Base-by-base conservation (phyloP, 805 yeast genomes). In the Kazachstania africana region DNA sequence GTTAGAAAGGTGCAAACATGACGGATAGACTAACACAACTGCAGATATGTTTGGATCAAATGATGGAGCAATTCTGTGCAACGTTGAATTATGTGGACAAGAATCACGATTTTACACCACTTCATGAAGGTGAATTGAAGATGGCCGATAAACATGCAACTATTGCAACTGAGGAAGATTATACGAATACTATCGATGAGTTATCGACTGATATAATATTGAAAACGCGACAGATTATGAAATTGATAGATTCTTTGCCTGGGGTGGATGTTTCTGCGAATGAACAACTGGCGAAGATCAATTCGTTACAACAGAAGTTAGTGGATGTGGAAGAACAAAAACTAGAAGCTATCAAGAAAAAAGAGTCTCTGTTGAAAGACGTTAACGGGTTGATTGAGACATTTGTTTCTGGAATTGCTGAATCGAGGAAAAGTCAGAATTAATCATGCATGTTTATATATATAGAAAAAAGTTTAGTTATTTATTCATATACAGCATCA, bases 21-120 rank as follows among this genome's bases (percentile, higher is more conserved):
- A 66, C 94, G 0, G 97, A 87, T 57, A 65, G 95, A 48, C 63
- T 87, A 23, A 83, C 95, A 2, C 97, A 87, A 52, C 66, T 87
- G 16, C 97, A 87, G 48, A 68, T 81, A 27, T 83, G 95, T 44
- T 62, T 87, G 23, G 97, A 87, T 53, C 65, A 72, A 50, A 66
- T 81, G 37, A 70, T 78, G 36, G 91, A 81, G 38, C 87, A 79
- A 56, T 78, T 81, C 59, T 73, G 76, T 43, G 82, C 88, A 2
- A 75, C 91, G 3, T 59, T 80, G 32, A 77, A 78, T 47, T 81
- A 79, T 47, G 78, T 84, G 5, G 94, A 84, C 48, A 75, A 76
- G 46, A 75, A 75, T 46, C 94, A 72, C 46, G 78, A 69, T 36
- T 70, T 75, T 35, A 66, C 66, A 16, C 68, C 74, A 2, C 27